These are phyloP conservation scores for Euptelea pleiosperma DNA, from an alignment of 164 flowering plant species.

Conservation along the genomic window DNA sequence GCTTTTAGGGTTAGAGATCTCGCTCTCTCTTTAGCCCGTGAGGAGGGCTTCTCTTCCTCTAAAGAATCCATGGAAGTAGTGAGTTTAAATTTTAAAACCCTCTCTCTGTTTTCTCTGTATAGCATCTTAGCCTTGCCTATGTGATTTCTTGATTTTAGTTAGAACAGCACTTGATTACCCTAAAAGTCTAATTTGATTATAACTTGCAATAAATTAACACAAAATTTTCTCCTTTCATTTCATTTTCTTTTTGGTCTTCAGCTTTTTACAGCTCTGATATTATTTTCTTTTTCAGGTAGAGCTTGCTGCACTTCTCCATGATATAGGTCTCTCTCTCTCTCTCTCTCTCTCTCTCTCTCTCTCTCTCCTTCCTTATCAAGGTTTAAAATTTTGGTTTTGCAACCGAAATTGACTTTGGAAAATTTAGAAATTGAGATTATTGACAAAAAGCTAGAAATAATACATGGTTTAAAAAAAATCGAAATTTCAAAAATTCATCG, in stretches of 20 bases:
- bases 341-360: slow-evolving; percentile 4
- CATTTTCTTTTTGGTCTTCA: not conserved
- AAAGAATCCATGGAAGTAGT: slow-evolving; percentile 59
- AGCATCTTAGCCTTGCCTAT: no score
- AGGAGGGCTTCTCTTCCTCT: slow-evolving; percentile 67
- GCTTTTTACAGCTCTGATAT: slow-evolving; percentile 1
- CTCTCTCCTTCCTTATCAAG: slow-evolving; percentile 6
- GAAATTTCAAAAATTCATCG: no score
- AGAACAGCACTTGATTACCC: no score
- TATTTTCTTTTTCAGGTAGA: slow-evolving; percentile 53
- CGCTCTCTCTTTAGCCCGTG: slow-evolving; percentile 77
- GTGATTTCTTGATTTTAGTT: no score
- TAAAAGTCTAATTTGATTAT: not conserved
- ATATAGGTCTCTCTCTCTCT: slow-evolving; percentile 50
- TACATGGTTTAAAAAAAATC: no score
- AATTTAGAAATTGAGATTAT: no score
- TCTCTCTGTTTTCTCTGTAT: not conserved
- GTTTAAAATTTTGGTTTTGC: no score
- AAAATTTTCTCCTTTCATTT: not conserved
- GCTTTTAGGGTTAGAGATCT: slow-evolving; percentile 79
- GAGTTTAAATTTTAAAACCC: slow-evolving; percentile 7
- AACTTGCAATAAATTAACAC: not conserved
- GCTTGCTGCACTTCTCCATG: slow-evolving; percentile 94
- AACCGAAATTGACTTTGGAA: no score
- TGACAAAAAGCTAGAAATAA: no score